Evolutionary conservation across 2,329 filamentous ascomycete genomes (phyloP), one percentile per base, ranked within the genome.

Genomic region (Pestalotiopsis sp.): DNA sequence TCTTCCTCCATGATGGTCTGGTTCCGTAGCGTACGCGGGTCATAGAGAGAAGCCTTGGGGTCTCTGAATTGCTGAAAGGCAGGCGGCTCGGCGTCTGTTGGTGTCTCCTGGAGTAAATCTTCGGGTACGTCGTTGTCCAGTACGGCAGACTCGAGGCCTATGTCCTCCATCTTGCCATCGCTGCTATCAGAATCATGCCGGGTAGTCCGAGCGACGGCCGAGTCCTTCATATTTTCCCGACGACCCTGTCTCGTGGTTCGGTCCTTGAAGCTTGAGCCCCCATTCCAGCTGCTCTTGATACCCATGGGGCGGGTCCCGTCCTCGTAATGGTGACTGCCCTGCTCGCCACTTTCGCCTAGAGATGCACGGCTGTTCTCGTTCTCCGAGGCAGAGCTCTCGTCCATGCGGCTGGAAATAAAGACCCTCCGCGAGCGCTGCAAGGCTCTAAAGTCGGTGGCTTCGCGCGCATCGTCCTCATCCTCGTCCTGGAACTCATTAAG

Each of bases 391-490:
- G 92, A 91, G 71, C 94, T 97, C 73, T 97, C 94, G 49, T 92
- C 93, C 64, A 98, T 82, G 73, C 93, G 90, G 79, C 92, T 94
- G 14, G 91, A 91, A 14, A 94, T 93, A 76, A 98, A 95, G 69
- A 97, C 93, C 61, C 95, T 89, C 73, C 96, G 89, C 72, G 95
- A 98, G 74, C 92, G 88, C 80, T 98, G 95, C 68, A 99, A 84
- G 5, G 95, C 95, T 80, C 95, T 97, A 73, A 96, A 91, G 80
- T 98, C 96, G n/a, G 94, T 94, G 41, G 95, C 93, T 77, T 98
- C 95, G 66, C 93, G 91, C 80, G 97, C 94, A 74, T 93, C 92
- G 78, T 96, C 95, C 70, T 98, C 95, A 71, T 98, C 95, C 76
- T 97, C 93, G 80, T 98, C 95, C 70, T 92, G 90, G 72, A 97